Evolutionary conservation across 73 alveolate genomes (phyloP), one percentile per base, ranked within the genome.

Genomic region (Tetrahymena malaccensis): DNA sequence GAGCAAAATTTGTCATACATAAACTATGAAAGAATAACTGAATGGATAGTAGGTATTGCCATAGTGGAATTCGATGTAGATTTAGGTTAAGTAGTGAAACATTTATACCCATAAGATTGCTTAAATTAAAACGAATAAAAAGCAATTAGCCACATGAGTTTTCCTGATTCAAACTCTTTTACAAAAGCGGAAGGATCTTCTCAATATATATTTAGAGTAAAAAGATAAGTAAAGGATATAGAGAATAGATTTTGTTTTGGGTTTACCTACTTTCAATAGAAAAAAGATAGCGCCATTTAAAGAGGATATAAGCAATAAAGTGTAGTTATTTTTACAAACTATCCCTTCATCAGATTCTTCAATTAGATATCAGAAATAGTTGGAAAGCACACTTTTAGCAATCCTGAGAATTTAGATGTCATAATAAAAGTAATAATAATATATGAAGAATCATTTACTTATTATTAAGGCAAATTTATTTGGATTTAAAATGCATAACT

Each of bases 131-230:
- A 44, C 22, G 97, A 95, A 34, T 93, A 95, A 57, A 95, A 95
- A 55, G 85, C 70, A 35, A 85, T 95, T 13, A 95, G 97, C 31
- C 93, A 85, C 94, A 35, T 89, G 50, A 85, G 95, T 43, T 95
- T 95, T 55, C 97, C 97, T 85, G 97, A 95, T 85, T 95, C 97
- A 25, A 95, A 95, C 94, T 50, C 97, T 1, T 95, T 95, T 95
- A 83, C 97, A 84, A 85, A 95, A 89, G 94, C 93, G 25, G 97
- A 85, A 95, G 97, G 97, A 38, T 50, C 25, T 2, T 43, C 94
- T 89, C 70, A 95, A 93, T 95, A 95, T 85, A 94, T 95, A 27
- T 95, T 95, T 55, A 85, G 97, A 95, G 89, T 95, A 27, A 95
- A 94, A 50, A 85, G 95, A 43, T 85, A 85, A 89, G 43, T 70